phyloP scores from a whole-genome alignment of 2,329 filamentous ascomycete genomes.

The Alternaria infectoria region DNA sequence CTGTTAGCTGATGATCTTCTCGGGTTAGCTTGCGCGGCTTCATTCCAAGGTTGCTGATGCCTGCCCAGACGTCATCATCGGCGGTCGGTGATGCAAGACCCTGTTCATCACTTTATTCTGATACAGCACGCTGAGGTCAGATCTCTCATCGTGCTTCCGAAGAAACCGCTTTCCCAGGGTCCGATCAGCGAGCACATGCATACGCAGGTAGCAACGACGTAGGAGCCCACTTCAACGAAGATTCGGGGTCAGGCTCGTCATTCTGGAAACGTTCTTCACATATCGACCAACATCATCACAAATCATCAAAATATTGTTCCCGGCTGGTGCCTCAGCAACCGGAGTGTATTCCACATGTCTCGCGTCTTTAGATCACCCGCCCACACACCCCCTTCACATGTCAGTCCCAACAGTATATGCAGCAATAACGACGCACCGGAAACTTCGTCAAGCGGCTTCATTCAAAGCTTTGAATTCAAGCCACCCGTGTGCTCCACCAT shows the following conservation, averaged over 20 bases:
- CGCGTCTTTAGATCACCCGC: neutral
- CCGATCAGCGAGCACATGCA: neutral
- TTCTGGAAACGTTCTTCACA: neutral
- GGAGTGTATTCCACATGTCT: neutral
- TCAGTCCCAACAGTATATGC: neutral
- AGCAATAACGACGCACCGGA: conserved; percentile 3
- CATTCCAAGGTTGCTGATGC: conserved; percentile 4
- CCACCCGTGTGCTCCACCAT: conserved; percentile 15
- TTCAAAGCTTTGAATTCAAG: conserved; percentile 1
- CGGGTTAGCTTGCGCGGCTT: conserved; percentile 12
- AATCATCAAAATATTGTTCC: neutral
- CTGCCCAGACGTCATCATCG: conserved; percentile 20
- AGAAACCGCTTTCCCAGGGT: conserved; percentile 1
- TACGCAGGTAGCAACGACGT: conserved; percentile 9
- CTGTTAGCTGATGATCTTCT: conserved; percentile 7
- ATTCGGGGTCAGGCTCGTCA: neutral
- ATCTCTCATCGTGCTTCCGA: conserved; percentile 20
- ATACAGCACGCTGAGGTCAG: conserved; percentile 24
- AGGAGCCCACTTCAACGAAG: neutral
- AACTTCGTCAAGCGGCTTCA: conserved; percentile 11
- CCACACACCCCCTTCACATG: neutral
- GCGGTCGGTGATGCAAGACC: conserved; percentile 27
- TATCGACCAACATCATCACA: neutral
- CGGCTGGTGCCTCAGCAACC: neutral
- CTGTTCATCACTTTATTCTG: conserved; percentile 29